These are phyloP conservation scores for Polygonum aviculare DNA, from an alignment of 148 eudicot genomes.

Conservation along the genomic window DNA sequence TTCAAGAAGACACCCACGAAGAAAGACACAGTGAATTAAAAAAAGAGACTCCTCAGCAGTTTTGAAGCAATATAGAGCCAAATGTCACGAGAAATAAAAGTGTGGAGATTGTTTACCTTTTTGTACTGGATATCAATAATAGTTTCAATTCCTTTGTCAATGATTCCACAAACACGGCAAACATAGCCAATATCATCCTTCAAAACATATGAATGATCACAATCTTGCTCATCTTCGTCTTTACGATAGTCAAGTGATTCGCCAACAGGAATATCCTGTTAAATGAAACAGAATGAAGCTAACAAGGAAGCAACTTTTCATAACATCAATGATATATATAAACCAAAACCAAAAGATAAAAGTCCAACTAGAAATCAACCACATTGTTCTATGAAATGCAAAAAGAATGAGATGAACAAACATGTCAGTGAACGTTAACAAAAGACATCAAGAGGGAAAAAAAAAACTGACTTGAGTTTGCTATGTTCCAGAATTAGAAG, in stretches of 20 bases:
- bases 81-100: background rate
- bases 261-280: slow-evolving; percentile 50
- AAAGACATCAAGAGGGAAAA: background rate
- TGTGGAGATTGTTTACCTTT: slow-evolving; percentile 30
- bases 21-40: background rate
- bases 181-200: slow-evolving; percentile 93
- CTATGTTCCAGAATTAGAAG: background rate
- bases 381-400: background rate
- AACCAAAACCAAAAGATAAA: background rate
- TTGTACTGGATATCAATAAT: slow-evolving; percentile 75
- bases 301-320: background rate
- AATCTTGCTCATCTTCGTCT: slow-evolving; percentile 53
- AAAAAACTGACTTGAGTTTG: background rate
- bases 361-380: background rate
- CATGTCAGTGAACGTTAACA: background rate
- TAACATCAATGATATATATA: background rate
- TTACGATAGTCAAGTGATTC: slow-evolving; percentile 28
- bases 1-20: background rate
- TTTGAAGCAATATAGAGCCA: background rate
- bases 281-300: slow-evolving; percentile 13
- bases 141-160: slow-evolving; percentile 64
- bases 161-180: slow-evolving; percentile 90
- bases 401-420: background rate
- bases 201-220: slow-evolving; percentile 77
- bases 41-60: too few relatives aligned